A percentile compares a stretch with the other conserved stretches of the same genome.
phyloP scores from a whole-genome alignment of 2,329 filamentous ascomycete genomes.

The Penicillium sclerotiorum region DNA sequence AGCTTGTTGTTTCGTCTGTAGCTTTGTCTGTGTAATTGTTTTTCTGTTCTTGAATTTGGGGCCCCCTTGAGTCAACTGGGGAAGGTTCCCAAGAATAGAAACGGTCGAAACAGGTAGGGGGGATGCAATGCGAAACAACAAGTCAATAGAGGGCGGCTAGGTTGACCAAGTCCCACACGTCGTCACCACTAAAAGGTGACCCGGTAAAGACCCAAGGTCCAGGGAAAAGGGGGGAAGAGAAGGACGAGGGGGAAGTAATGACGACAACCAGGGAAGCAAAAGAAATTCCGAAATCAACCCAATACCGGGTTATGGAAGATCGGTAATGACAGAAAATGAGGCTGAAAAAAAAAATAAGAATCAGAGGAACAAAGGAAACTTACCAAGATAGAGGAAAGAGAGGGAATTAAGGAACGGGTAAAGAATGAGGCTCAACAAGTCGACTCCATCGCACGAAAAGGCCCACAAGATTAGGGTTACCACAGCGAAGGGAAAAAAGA shows the following conservation, averaged over 20 bases:
- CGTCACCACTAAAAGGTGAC: neutral
- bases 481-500: neutral
- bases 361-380: neutral
- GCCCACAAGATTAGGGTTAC: neutral
- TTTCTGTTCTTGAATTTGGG: neutral
- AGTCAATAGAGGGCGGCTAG: constrained; percentile 2
- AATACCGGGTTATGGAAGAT: no score
- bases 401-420: constrained; percentile 10
- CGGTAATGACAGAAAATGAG: constrained; percentile 28
- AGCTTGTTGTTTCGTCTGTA: no score
- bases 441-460: neutral
- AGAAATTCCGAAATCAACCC: no score
- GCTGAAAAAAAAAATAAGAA: constrained; percentile 21
- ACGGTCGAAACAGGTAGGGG: neutral
- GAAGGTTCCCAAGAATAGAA: neutral
- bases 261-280: neutral
- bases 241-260: neutral
- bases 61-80: neutral
- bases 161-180: neutral
- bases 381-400: constrained; percentile 22
- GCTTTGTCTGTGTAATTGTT: neutral
- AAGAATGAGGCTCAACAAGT: constrained; percentile 26
- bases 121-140: neutral
- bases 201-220: no score
- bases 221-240: constrained; percentile 1